Percentiles rank a stretch among this genome's conserved stretches.
Conservation (phyloP, 257 asterid genomes). For the Capsicum chinense region DNA sequence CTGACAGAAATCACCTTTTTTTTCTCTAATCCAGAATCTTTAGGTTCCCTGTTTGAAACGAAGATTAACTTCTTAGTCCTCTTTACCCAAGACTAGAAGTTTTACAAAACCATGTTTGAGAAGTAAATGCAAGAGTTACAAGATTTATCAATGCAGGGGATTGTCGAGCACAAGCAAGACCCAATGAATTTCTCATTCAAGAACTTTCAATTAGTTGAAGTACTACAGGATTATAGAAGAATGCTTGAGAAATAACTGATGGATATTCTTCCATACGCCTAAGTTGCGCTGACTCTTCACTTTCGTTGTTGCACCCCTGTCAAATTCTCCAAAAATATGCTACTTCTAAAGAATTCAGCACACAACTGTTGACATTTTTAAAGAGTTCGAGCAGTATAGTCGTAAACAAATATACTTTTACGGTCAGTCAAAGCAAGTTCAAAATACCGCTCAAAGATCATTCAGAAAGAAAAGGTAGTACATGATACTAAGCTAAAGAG, state of each 20-base stretch:
- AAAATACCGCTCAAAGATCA: neutral
- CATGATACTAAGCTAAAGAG: neutral
- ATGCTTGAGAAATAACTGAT: neutral
- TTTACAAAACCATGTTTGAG: neutral
- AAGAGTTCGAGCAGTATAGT: no score
- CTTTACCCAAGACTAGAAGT: neutral
- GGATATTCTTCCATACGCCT: neutral
- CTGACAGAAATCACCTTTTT: slow-evolving; percentile 40
- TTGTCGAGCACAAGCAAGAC: neutral
- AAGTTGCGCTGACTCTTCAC: no score
- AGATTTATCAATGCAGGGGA: neutral
- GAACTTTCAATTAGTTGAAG: neutral
- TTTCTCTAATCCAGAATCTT: slow-evolving; percentile 44
- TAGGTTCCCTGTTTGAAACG: slow-evolving; percentile 46
- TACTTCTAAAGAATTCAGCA: no score
- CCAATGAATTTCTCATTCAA: neutral
- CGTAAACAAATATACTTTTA: neutral
- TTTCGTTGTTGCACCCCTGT: no score
- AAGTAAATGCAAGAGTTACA: neutral
- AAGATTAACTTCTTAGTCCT: neutral
- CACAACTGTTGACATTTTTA: no score
- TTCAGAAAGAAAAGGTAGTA: neutral
- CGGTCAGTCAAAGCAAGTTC: neutral
- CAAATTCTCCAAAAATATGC: no score
- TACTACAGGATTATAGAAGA: neutral